Conservation (phyloP, 2,329 filamentous ascomycete genomes). For the Stagonosporopsis rhizophila region DNA sequence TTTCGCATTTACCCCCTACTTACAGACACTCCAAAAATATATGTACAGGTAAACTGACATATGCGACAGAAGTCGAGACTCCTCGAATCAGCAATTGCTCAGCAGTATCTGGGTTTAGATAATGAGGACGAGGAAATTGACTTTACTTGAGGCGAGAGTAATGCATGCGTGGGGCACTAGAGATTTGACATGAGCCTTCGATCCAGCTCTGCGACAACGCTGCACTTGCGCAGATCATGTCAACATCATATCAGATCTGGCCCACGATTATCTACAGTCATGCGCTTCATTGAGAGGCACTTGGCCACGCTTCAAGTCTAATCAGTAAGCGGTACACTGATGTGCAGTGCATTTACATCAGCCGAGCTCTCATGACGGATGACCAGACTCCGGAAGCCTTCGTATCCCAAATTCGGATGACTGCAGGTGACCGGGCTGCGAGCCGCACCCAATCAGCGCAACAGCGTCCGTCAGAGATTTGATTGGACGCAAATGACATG, state of each 20-base stretch:
- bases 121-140: slow-evolving; percentile 39
- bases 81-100: slow-evolving; percentile 41
- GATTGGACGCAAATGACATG: slow-evolving; percentile 5
- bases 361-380: background rate
- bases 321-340: background rate
- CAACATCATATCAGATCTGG: background rate
- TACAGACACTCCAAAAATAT: background rate
- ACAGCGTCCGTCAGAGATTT: background rate
- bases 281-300: background rate
- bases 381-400: background rate
- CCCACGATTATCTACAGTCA: background rate
- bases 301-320: background rate
- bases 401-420: background rate
- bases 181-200: too few relatives aligned
- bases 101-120: slow-evolving; percentile 43
- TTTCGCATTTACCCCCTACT: background rate
- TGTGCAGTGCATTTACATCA: background rate
- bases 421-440: background rate
- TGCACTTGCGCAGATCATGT: background rate
- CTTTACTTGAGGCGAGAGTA: slow-evolving; percentile 34
- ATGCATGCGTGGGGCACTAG: background rate
- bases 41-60: slow-evolving; percentile 14
- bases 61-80: slow-evolving; percentile 41
- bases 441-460: background rate
- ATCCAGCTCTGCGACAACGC: background rate